These are phyloP conservation scores for Lyophyllum semitale DNA, from an alignment of 768 basidiomycete species.

Conservation along the genomic window DNA sequence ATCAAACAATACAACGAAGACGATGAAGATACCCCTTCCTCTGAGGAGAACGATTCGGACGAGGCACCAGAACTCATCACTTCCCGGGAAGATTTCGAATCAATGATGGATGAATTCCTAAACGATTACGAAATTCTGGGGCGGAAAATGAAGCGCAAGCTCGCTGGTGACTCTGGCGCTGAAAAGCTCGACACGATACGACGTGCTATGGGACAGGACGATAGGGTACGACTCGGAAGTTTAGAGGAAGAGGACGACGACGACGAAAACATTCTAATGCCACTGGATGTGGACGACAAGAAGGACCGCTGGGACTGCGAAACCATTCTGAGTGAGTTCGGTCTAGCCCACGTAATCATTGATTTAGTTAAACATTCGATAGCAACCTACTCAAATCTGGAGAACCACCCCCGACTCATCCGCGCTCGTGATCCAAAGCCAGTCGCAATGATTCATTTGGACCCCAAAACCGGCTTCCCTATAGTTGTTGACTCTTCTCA, in stretches of 20 bases:
- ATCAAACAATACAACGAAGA: conserved; percentile 78
- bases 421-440: conserved; percentile 57
- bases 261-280: conserved; percentile 39
- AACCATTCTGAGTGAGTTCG: conserved; percentile 82
- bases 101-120: conserved; percentile 92
- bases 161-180: conserved; percentile 69
- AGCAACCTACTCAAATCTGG: conserved; percentile 97
- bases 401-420: conserved; percentile 94
- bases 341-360: not conserved
- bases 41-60: conserved; percentile 46
- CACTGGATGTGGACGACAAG: conserved; percentile 53
- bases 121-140: conserved; percentile 89
- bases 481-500: conserved; percentile 36
- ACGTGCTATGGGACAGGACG: conserved; percentile 72
- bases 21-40: conserved; percentile 28
- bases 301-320: conserved; percentile 95
- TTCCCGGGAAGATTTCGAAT: conserved; percentile 84
- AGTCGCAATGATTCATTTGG: conserved; percentile 66
- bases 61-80: conserved; percentile 76
- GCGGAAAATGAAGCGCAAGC: conserved; percentile 77
- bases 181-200: conserved; percentile 85
- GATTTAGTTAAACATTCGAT: conserved; percentile 7
- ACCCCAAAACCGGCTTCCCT: conserved; percentile 80
- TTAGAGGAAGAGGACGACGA: conserved; percentile 45
- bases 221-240: conserved; percentile 49